Percentiles rank a stretch among this genome's conserved stretches.
Conservation (phyloP, 305 asterid genomes). For the Fraxinus floribunda region DNA sequence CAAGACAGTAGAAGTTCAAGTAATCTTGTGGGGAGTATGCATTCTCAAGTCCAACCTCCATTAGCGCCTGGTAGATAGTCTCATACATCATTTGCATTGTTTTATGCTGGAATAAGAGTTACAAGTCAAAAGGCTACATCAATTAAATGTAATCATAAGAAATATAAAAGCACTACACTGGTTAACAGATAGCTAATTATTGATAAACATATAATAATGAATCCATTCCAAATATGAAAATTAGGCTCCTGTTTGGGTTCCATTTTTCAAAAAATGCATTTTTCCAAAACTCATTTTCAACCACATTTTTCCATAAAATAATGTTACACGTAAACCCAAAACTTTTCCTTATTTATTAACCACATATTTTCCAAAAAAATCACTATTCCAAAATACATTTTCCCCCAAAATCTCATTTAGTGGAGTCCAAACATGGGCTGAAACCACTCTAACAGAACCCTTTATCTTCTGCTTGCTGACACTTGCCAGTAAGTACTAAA, state of each 20-base stretch:
- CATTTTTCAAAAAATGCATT: neutral
- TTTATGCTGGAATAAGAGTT: constrained; percentile 54
- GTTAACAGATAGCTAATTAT: neutral
- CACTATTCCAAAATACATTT: neutral
- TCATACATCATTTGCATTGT: constrained; percentile 99
- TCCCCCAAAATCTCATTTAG: neutral
- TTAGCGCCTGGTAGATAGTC: constrained; percentile 84
- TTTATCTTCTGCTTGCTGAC: neutral
- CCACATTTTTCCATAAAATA: neutral
- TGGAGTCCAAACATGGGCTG: neutral
- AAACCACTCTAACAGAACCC: neutral
- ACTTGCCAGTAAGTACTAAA: neutral
- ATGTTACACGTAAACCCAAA: neutral
- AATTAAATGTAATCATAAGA: neutral
- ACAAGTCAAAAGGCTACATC: neutral
- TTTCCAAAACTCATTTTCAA: neutral
- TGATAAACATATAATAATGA: neutral
- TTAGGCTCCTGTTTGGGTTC: neutral
- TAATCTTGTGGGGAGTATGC: constrained; percentile 79
- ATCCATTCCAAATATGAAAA: neutral
- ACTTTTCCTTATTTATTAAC: neutral
- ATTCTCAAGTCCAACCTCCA: constrained; percentile 90
- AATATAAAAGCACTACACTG: neutral
- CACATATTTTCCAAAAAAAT: neutral
- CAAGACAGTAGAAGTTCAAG: constrained; percentile 87